Evolutionary conservation across 2,329 filamentous ascomycete species (phyloP).

Genomic region (Pestalotiopsis fici): DNA sequence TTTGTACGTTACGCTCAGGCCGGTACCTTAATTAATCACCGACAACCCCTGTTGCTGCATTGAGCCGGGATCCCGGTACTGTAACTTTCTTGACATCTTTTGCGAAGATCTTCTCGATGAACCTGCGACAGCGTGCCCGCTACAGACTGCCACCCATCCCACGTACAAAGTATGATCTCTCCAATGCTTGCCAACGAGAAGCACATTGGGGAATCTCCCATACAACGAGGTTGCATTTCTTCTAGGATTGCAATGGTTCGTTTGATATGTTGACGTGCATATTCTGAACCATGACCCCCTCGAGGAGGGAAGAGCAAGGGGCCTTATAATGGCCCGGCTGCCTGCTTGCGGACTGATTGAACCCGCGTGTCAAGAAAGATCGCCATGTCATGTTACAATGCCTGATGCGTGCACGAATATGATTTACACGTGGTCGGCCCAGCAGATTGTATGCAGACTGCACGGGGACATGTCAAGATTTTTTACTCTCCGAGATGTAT

Average conservation of each 20-base stretch:
- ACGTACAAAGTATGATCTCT: neutral
- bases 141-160: neutral
- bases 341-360: neutral
- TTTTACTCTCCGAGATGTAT: too few relatives aligned
- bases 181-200: neutral
- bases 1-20: neutral
- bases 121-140: neutral
- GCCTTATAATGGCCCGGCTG: neutral
- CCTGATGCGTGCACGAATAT: neutral
- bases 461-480: too few relatives aligned
- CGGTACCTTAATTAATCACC: neutral
- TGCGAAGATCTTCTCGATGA: neutral
- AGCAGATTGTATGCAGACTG: too few relatives aligned
- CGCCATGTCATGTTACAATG: neutral
- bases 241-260: neutral
- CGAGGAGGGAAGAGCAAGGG: neutral
- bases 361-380: neutral
- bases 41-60: slow-evolving; percentile 1
- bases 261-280: slow-evolving; percentile 1
- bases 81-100: neutral
- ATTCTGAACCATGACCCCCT: neutral
- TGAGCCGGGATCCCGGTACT: neutral
- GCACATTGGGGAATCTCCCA: neutral
- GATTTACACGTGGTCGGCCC: too few relatives aligned
- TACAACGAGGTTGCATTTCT: neutral